These are phyloP conservation scores for Fusarium sp. DNA, from an alignment of 2,329 filamentous ascomycete species.

Conservation along the genomic window DNA sequence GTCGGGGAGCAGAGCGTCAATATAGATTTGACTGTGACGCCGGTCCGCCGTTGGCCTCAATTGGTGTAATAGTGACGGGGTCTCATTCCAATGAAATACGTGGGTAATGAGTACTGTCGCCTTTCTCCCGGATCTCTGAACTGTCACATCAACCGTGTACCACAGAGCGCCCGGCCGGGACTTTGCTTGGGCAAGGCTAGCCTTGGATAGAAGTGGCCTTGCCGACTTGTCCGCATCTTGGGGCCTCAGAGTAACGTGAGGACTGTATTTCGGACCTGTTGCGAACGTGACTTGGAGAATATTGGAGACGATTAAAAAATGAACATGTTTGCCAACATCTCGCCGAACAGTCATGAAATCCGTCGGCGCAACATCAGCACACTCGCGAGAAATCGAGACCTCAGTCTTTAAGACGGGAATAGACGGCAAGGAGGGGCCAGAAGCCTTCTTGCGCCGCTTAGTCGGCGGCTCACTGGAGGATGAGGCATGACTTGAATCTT, in stretches of 20 bases:
- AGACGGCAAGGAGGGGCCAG: slow-evolving; percentile 15
- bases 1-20: slow-evolving; percentile 49
- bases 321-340: slow-evolving; percentile 38
- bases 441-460: slow-evolving; percentile 47
- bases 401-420: slow-evolving; percentile 42
- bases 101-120: slow-evolving; percentile 47
- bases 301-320: slow-evolving; percentile 29
- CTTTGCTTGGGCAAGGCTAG: slow-evolving; percentile 21
- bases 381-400: slow-evolving; percentile 43
- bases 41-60: slow-evolving; percentile 47
- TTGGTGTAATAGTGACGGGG: slow-evolving; percentile 44
- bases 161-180: slow-evolving; percentile 48
- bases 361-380: slow-evolving; percentile 17
- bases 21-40: slow-evolving; percentile 46
- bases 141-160: slow-evolving; percentile 44
- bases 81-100: slow-evolving; percentile 55
- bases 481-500: slow-evolving; percentile 10
- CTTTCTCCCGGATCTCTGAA: slow-evolving; percentile 42
- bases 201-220: slow-evolving; percentile 32
- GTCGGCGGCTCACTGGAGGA: slow-evolving; percentile 31
- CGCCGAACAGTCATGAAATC: slow-evolving; percentile 16
- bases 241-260: slow-evolving; percentile 36
- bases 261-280: slow-evolving; percentile 5
- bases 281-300: slow-evolving; percentile 33
- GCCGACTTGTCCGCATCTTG: slow-evolving; percentile 36